These are phyloP conservation scores for Marasmius tenuissimus DNA, from an alignment of 1,284 basidiomycete genomes.

Conservation along the genomic window DNA sequence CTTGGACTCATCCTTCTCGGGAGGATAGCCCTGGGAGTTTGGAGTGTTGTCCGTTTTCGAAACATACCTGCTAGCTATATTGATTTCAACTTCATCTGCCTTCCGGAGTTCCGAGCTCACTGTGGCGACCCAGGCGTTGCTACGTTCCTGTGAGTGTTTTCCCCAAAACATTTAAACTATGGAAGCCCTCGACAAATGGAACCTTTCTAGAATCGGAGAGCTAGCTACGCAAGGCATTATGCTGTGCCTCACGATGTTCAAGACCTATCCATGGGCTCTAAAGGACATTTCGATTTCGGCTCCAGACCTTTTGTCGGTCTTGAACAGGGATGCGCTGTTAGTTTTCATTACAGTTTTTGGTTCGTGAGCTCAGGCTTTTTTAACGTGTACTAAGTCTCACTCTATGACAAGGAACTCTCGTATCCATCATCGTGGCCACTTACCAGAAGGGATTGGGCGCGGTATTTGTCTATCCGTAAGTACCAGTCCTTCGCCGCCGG, in stretches of 20 bases:
- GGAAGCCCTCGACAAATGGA: too few species aligned
- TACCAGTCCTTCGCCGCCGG: not conserved
- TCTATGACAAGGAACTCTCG: not conserved
- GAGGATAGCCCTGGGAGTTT: not conserved
- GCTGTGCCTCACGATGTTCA: not conserved
- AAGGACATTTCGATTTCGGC: not conserved
- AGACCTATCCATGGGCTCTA: not conserved
- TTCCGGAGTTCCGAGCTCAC: not conserved
- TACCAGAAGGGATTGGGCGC: not conserved
- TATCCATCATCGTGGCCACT: not conserved
- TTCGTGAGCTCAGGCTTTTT: not conserved
- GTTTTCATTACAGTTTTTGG: not conserved
- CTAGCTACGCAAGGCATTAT: not conserved
- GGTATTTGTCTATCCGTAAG: not conserved
- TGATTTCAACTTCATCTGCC: not conserved
- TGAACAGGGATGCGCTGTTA: not conserved
- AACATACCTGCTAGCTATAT: not conserved
- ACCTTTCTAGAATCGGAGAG: not conserved
- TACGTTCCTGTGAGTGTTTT: not conserved
- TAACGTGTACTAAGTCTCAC: not conserved
- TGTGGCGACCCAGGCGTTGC: not conserved
- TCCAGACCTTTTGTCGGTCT: not conserved
- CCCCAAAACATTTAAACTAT: not conserved
- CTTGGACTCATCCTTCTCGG: not conserved
- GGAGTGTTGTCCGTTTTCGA: not conserved